Evolutionary conservation across 495 filamentous ascomycete species (phyloP), one percentile per base, ranked within the genome.

Genomic region (Tricharina praecox): DNA sequence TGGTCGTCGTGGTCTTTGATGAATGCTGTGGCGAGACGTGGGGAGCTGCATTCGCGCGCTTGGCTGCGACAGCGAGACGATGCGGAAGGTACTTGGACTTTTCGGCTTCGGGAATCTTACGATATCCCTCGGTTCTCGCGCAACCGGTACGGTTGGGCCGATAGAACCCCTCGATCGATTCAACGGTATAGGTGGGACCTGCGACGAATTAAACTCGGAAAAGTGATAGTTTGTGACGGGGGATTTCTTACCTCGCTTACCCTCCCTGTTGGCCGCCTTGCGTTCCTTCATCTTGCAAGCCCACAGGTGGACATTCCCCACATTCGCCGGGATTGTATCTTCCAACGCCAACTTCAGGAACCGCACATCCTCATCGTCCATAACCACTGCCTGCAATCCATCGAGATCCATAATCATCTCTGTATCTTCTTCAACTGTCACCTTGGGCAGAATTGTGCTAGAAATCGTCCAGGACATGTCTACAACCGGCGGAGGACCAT

Each of bases 21-120:
- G 47, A 50, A 7, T 53, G 28, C 1, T 57, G 46, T 3, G 53
- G 47, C 9, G 47, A 45, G 10, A 44, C 47, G 9, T 45, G 50
- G 46, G 74, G 74, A 20, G 85, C 78, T 2, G 81, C 74, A 5
- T 76, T 71, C 0, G 82, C 81, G 33, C 85, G 73, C 53, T 81
- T 79, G 23, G 80, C 78, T 9, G 77, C 76, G 40, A 99, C 85
- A 53, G 86, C 88, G 64, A 99, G 84, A 43, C 92, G 85, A 69
- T 99, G 90, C 5, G 92, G 90, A 1, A 99, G 75, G 54, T 99
- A 99, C 62, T 92, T 92, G 24, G 86, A 93, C 66, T 99, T 99
- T 60, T 96, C 92, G 0, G 84, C 79, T 57, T 99, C 86, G 36
- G 90, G 71, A 34, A 99, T 95, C 66, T 85, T 88, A 64, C 86